Evolutionary conservation across 495 filamentous ascomycete species (phyloP).

Genomic region (Aspergillus incahuasiensis): DNA sequence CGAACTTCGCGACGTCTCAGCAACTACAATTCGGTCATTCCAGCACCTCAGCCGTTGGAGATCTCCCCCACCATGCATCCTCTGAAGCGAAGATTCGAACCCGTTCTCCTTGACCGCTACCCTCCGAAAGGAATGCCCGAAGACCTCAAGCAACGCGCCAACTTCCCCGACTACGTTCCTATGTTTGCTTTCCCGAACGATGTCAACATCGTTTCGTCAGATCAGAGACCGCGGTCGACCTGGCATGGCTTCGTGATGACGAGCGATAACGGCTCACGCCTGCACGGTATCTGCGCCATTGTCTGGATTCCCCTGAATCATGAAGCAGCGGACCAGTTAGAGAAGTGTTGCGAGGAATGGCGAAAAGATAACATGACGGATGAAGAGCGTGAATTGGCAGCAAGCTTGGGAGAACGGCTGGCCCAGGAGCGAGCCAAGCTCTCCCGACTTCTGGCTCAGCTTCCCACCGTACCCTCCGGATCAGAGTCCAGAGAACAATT

Average conservation of each 20-base stretch:
- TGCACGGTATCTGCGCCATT: constrained; percentile 88
- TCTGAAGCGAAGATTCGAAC: constrained; percentile 87
- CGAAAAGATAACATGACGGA: constrained; percentile 91
- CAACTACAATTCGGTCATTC: constrained; percentile 98
- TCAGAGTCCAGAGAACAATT: constrained; percentile 74
- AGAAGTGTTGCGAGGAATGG: constrained; percentile 91
- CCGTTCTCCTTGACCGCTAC: constrained; percentile 89
- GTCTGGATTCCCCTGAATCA: constrained; percentile 87
- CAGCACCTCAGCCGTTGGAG: constrained; percentile 83
- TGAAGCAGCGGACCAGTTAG: constrained; percentile 78
- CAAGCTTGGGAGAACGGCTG: constrained; percentile 84
- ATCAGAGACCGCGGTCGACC: constrained; percentile 86
- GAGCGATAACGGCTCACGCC: constrained; percentile 79
- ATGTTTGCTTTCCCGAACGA: constrained; percentile 99
- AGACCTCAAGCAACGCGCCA: constrained; percentile 72
- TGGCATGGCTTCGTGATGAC: constrained; percentile 99
- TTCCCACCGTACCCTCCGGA: constrained; percentile 74
- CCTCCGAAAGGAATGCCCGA: constrained; percentile 80
- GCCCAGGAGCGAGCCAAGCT: constrained; percentile 87
- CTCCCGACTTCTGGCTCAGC: constrained; percentile 75
- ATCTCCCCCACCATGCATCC: constrained; percentile 92
- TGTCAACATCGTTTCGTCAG: constrained; percentile 90
- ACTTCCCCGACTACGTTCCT: constrained; percentile 94
- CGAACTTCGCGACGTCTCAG: constrained; percentile 85
- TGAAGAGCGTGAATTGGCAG: constrained; percentile 90